Base-by-base conservation (phyloP, 345 rosid genomes). In the Stellera chamaejasme region DNA sequence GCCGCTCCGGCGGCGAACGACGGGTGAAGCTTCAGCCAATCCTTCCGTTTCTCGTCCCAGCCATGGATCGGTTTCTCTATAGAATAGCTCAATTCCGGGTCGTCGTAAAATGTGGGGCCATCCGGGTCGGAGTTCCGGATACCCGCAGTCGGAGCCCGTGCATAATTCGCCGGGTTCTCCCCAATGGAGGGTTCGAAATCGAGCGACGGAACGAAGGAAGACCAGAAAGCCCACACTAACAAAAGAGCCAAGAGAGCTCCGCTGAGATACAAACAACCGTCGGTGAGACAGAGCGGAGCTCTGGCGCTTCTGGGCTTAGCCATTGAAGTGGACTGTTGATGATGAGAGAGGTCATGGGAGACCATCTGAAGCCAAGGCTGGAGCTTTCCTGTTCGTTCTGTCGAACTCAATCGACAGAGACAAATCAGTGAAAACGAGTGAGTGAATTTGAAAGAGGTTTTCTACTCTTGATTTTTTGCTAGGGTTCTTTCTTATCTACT, bases 41-140 rank as follows among this genome's bases (percentile, higher is more conserved):
- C 74, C 47, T 54, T 67, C 48, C 97, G 67, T 61, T 89, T 93
- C 81, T 75, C 81, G 67, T 89, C 94, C 99, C 99, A 93, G 43
- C 66, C 66, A 44, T 68, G 72, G 19, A 93, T 52, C 27, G 78
- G 66, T 69, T 73, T 77, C 12, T 72, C 97, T 11, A 93, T 60
- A 1, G 82, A 61, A 53, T 89, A 89, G 41, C 83, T 64, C 65
- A 93, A 16, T 23, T 73, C 80, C 8, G 84, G 89, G 32, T 89
- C 92, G 43, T 93, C 99, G 72, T 82, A 93, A 70, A 79, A 93
- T 15, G 79, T 85, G 45, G 58, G 43, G 8, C 75, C 86, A 5
- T 79, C 66, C 2, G 97, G 86, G 62, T 87, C 96, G 65, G 58
- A 58, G 16, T 55, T 54, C 52, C 70, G 63, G 67, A 75, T 71